phyloP scores from a whole-genome alignment of 2,329 filamentous ascomycete genomes.

The Monilinia laxa region DNA sequence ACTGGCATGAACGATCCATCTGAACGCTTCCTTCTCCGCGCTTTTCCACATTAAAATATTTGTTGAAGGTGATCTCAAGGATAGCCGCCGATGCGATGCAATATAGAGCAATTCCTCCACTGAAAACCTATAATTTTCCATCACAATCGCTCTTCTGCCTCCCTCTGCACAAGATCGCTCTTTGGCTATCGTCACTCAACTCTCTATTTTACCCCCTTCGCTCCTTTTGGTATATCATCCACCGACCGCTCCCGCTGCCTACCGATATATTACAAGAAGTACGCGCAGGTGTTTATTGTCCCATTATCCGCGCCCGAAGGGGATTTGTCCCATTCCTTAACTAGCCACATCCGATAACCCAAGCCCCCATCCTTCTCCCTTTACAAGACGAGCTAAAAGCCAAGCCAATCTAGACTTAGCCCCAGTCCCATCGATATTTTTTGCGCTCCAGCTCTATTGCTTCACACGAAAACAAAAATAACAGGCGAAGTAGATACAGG shows the following conservation, averaged over 20 bases:
- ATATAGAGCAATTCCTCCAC: not conserved
- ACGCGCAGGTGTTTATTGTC: constrained; percentile 5
- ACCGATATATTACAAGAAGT: constrained; percentile 21
- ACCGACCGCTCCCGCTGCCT: not conserved
- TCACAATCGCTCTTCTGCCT: not conserved
- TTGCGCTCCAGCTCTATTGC: constrained; percentile 22
- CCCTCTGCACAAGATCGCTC: not conserved
- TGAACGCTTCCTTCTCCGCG: not conserved
- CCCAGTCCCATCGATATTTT: constrained; percentile 11
- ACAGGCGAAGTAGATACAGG: constrained; percentile 10
- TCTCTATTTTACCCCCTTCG: not conserved
- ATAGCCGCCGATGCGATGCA: constrained; percentile 3
- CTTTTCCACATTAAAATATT: constrained; percentile 5
- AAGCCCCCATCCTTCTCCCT: constrained; percentile 15
- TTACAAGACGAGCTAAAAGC: constrained; percentile 13
- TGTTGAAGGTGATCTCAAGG: constrained; percentile 18
- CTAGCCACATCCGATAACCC: constrained; percentile 14
- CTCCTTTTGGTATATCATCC: constrained; percentile 12
- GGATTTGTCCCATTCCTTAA: constrained; percentile 10
- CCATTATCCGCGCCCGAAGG: constrained; percentile 15
- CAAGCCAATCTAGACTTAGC: constrained; percentile 16
- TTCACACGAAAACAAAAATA: constrained; percentile 10
- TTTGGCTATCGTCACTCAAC: not conserved
- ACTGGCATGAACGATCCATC: not conserved
- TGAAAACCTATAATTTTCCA: not conserved